Base-by-base conservation (phyloP, 2,329 filamentous ascomycete genomes). In the Xylariaceae sp. region DNA sequence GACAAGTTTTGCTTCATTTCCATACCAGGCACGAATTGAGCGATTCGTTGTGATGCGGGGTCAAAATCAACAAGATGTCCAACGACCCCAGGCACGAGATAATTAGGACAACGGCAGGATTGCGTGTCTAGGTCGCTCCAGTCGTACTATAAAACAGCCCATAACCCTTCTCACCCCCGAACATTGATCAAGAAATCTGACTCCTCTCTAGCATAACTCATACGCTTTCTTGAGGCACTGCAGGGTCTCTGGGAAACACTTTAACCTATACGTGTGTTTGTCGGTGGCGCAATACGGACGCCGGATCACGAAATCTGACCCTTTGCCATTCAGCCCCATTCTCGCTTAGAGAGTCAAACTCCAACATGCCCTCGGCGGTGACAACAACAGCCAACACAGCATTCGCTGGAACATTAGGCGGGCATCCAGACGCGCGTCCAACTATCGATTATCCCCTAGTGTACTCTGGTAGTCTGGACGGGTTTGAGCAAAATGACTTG, bases 391-490 rank as follows among this genome's bases (percentile, higher is more conserved):
- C n/a, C 13, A 19, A 44, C 17, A 19, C 13, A 17, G 34, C 34
- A 16, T 13, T 5, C 9, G 9, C 34, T 9, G 16, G 13, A 38
- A 40, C 41, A 33, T 43, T 52, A 18, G 50, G 50, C 5, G 50
- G 50, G 2, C 50, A 52, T 31, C 50, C 50, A 2, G 50, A 52
- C 13, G 41, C 50, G 6, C 36, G 38, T 9, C 50, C 50, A 14
- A 47, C 42, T 19, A 43, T 61, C 13, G 49, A 28, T 70, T 58
- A 56, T 47, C 71, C 73, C 17, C 63, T 77, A 47, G 63, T 66
- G 54, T 73, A 73, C 58, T 69, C 69, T 33, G 73, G 74, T 42
- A 69, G 66, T 17, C 68, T 77, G 4, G 72, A 77, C 28, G 59
- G 57, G 10, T 72, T 71, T 58, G 62, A 67, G 36, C 65, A 71